phyloP scores from a whole-genome alignment of 116 monocot species.

The Papilionanthe hybrid region DNA sequence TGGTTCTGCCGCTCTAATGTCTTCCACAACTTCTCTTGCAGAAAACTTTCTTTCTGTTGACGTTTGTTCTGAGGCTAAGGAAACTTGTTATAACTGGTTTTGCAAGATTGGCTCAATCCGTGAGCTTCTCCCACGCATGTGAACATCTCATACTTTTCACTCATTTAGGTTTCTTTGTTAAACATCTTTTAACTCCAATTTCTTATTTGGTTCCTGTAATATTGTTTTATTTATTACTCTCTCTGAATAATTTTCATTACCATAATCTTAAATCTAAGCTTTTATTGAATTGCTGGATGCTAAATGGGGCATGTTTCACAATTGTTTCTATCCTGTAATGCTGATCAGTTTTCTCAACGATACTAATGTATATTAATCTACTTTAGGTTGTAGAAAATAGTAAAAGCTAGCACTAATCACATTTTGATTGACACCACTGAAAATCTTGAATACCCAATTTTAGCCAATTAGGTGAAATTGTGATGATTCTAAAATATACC shows the following conservation, averaged over 20 bases:
- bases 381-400: background rate
- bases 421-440: background rate
- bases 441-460: too few species aligned
- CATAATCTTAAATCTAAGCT: background rate
- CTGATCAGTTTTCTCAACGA: background rate
- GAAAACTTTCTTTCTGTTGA: conserved; percentile 35
- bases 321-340: background rate
- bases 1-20: conserved; percentile 1
- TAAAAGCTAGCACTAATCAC: background rate
- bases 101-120: conserved; percentile 48
- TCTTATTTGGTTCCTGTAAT: background rate
- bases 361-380: background rate
- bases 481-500: too few species aligned
- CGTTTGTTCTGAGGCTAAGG: conserved; percentile 39
- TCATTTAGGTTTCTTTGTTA: background rate
- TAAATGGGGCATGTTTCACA: background rate
- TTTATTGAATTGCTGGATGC: background rate
- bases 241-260: background rate
- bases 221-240: background rate
- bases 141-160: conserved; percentile 9
- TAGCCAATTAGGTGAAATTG: too few species aligned
- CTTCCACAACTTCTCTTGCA: conserved; percentile 12
- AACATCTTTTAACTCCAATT: background rate
- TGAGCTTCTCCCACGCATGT: conserved; percentile 54
- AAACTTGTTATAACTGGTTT: conserved; percentile 50